Conservation (phyloP, 73 alveolate species). For the Uronychia binucleata region DNA sequence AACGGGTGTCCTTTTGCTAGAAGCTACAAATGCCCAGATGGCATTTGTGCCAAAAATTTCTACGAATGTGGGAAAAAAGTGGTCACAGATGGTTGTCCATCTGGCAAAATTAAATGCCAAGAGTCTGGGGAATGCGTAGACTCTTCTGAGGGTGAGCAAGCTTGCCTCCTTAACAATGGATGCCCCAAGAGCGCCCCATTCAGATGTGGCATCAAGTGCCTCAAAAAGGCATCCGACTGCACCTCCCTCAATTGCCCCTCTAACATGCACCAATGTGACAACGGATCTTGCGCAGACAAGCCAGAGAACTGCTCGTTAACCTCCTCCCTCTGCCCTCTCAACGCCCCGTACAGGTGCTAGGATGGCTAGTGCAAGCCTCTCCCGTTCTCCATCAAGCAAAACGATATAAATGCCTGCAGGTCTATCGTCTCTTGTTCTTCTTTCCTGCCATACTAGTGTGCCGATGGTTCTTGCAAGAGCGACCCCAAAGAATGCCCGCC, state of each 20-base stretch:
- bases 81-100: background rate
- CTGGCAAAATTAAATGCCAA: slow-evolving; percentile 36
- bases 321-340: slow-evolving; percentile 52
- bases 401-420: background rate
- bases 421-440: slow-evolving; percentile 24
- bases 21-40: slow-evolving; percentile 74
- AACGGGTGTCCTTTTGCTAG: slow-evolving; percentile 39
- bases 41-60: slow-evolving; percentile 48
- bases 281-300: slow-evolving; percentile 49
- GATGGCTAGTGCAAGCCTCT: slow-evolving; percentile 61
- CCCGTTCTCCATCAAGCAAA: background rate
- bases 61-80: slow-evolving; percentile 37
- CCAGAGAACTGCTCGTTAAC: slow-evolving; percentile 53
- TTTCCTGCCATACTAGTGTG: slow-evolving; percentile 20
- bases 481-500: background rate
- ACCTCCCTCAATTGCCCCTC: background rate
- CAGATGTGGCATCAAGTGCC: background rate
- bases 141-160: background rate
- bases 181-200: background rate
- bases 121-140: slow-evolving; percentile 12
- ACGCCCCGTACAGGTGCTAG: slow-evolving; percentile 34
- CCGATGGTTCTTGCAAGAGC: slow-evolving; percentile 70
- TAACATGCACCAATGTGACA: slow-evolving; percentile 38
- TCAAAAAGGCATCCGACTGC: background rate
- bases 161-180: background rate